Percentiles rank a stretch among this genome's conserved stretches.
Conservation (phyloP, 208 protist genomes). For the Trypanosoma mega region DNA sequence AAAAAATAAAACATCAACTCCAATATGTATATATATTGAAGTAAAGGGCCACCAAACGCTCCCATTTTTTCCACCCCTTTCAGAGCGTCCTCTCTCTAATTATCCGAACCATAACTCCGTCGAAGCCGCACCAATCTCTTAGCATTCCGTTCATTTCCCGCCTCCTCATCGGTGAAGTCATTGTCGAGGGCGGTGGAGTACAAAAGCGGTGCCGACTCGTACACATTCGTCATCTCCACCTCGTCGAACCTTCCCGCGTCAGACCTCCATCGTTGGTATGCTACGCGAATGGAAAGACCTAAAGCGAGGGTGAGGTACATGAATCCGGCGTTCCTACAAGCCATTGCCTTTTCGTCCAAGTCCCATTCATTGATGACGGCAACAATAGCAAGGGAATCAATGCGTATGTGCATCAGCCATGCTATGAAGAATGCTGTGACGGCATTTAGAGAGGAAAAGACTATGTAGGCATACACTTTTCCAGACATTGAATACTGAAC, state of each 20-base stretch:
- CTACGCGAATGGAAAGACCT: slow-evolving; percentile 28
- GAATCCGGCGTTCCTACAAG: slow-evolving; percentile 62
- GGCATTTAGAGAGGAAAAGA: slow-evolving; percentile 76
- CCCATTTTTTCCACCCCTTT: not conserved
- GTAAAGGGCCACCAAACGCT: no score
- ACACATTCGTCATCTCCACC: slow-evolving; percentile 10
- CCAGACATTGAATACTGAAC: slow-evolving; percentile 18
- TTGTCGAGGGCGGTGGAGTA: slow-evolving; percentile 4
- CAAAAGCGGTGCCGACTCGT: slow-evolving; percentile 23
- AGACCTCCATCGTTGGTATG: not conserved
- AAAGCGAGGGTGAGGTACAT: slow-evolving; percentile 62
- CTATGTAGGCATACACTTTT: slow-evolving; percentile 46
- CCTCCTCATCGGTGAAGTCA: not conserved
- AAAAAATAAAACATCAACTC: slow-evolving; percentile 6
- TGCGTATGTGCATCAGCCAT: slow-evolving; percentile 67
- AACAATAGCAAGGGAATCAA: slow-evolving; percentile 64
- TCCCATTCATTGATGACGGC: slow-evolving; percentile 58
- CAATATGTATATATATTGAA: no score
- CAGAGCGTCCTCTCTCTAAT: not conserved
- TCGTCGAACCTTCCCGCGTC: slow-evolving; percentile 14
- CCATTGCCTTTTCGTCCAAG: slow-evolving; percentile 50
- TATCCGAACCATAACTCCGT: slow-evolving; percentile 8
- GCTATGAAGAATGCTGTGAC: slow-evolving; percentile 70
- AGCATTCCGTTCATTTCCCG: not conserved
- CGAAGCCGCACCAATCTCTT: not conserved